Conservation (phyloP, 1,139 yeast genomes). For the Pichia sp. region DNA sequence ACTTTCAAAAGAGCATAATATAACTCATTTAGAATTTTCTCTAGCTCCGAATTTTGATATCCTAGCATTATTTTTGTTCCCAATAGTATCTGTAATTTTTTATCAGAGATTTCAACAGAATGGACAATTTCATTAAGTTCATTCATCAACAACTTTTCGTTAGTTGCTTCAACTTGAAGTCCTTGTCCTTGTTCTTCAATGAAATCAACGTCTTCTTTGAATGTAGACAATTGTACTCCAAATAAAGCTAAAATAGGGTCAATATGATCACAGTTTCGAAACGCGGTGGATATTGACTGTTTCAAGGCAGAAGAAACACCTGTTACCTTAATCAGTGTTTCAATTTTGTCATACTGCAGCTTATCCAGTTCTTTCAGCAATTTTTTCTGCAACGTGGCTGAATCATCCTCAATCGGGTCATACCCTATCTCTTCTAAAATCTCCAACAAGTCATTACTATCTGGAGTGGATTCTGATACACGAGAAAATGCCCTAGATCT, state of each 20-base stretch:
- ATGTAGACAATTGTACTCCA: slow-evolving; percentile 54
- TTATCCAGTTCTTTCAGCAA: slow-evolving; percentile 49
- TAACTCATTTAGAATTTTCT: slow-evolving; percentile 53
- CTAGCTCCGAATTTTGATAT: slow-evolving; percentile 45
- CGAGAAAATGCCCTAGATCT: slow-evolving; percentile 30
- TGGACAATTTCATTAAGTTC: slow-evolving; percentile 65
- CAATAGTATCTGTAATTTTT: slow-evolving; percentile 47
- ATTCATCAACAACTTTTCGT: slow-evolving; percentile 67
- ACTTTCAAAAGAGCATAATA: slow-evolving; percentile 63
- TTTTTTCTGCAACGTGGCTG: slow-evolving; percentile 51
- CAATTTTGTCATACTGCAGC: slow-evolving; percentile 47
- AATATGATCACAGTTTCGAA: slow-evolving; percentile 62
- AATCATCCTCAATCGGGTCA: slow-evolving; percentile 57
- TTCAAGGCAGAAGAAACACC: slow-evolving; percentile 40
- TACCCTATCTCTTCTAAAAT: slow-evolving; percentile 71
- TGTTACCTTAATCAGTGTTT: slow-evolving; percentile 44
- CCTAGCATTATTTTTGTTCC: slow-evolving; percentile 48
- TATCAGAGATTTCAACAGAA: slow-evolving; percentile 61
- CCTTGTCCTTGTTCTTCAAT: slow-evolving; percentile 80
- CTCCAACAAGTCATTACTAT: slow-evolving; percentile 45
- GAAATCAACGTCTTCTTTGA: slow-evolving; percentile 62
- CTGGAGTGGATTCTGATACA: slow-evolving; percentile 20
- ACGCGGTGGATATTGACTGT: slow-evolving; percentile 40
- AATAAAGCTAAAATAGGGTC: slow-evolving; percentile 51
- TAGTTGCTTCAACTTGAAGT: slow-evolving; percentile 76